Evolutionary conservation across 805 yeast genomes (phyloP).

Genomic region (Kuraishia cidri): DNA sequence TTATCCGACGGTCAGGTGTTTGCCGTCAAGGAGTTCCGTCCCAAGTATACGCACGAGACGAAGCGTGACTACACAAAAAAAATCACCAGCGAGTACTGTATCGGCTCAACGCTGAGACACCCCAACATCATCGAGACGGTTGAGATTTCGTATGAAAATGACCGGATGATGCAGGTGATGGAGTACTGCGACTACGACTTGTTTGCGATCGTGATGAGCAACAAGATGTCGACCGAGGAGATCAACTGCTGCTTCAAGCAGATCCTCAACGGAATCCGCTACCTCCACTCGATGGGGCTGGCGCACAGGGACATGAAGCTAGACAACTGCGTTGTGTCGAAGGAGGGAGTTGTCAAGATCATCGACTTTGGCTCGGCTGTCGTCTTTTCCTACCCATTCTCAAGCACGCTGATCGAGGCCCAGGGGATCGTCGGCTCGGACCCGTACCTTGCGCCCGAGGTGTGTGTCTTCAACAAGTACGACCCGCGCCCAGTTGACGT

Average conservation of each 20-base stretch:
- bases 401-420: conserved; percentile 62
- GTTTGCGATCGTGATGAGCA: conserved; percentile 91
- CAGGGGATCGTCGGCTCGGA: conserved; percentile 85
- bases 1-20: conserved; percentile 60
- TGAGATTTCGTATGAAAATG: conserved; percentile 85
- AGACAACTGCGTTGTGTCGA: conserved; percentile 85
- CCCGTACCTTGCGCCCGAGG: conserved; percentile 90
- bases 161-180: conserved; percentile 83
- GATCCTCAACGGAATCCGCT: conserved; percentile 70
- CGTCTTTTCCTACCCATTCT: conserved; percentile 82
- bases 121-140: conserved; percentile 87
- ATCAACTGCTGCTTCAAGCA: conserved; percentile 87
- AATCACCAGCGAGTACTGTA: conserved; percentile 90
- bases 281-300: conserved; percentile 76
- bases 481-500: conserved; percentile 92
- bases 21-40: conserved; percentile 90
- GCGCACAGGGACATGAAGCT: conserved; percentile 89
- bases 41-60: conserved; percentile 64
- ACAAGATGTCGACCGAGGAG: conserved; percentile 74
- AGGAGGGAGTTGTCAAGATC: conserved; percentile 77
- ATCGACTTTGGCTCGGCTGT: conserved; percentile 94
- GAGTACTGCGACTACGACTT: conserved; percentile 91
- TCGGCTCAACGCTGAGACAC: conserved; percentile 84
- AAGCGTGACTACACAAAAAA: conserved; percentile 84
- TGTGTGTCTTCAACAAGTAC: conserved; percentile 70